These are phyloP conservation scores for Podospora bellae-mahoneyi DNA, from an alignment of 495 filamentous ascomycete species.

Conservation along the genomic window DNA sequence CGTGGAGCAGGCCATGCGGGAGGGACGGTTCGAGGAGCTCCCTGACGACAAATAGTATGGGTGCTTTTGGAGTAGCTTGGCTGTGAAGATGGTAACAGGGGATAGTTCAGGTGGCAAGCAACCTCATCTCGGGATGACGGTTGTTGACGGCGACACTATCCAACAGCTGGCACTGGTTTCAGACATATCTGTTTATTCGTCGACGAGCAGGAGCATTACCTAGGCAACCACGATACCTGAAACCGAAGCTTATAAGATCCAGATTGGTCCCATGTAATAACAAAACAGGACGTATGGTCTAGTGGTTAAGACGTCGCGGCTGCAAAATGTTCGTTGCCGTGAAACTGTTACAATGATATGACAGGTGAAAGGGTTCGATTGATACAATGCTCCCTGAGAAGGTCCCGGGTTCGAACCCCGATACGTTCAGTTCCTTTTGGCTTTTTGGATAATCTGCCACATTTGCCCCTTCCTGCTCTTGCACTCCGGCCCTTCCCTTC, in stretches of 20 bases:
- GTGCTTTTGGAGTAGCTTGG: background rate
- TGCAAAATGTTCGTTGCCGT: background rate
- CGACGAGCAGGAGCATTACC: background rate
- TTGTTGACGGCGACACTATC: too few relatives aligned
- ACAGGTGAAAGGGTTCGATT: background rate
- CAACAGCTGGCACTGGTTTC: too few relatives aligned
- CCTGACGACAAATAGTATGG: slow-evolving; percentile 34
- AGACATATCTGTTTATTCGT: too few relatives aligned
- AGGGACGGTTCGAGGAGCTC: slow-evolving; percentile 78
- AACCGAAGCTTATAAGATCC: background rate
- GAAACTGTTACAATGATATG: background rate
- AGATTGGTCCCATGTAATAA: background rate
- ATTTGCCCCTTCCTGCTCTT: too few relatives aligned
- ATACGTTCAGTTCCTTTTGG: background rate
- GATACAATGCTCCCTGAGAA: background rate
- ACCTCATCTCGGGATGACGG: too few relatives aligned
- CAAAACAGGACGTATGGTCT: background rate
- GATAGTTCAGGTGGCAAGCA: background rate
- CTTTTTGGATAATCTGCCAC: background rate
- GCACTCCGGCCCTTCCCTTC: background rate
- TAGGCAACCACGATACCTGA: background rate
- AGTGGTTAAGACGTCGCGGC: background rate
- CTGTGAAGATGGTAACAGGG: background rate
- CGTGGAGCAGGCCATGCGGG: slow-evolving; percentile 66
- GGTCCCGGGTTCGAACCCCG: background rate